Base-by-base conservation (phyloP, 768 basidiomycete genomes). In the Amanita muscaria region DNA sequence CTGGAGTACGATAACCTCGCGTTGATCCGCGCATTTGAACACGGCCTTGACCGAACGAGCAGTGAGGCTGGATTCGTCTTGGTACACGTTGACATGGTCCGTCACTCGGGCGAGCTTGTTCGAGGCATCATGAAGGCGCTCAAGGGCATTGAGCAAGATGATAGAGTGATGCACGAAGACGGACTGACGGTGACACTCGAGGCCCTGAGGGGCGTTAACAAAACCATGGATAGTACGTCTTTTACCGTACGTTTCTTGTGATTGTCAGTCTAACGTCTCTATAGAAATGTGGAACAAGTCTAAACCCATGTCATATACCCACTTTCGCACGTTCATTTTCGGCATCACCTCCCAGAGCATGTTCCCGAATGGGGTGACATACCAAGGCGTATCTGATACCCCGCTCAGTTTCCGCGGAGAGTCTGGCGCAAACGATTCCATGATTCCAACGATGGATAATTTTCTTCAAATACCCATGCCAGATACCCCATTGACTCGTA, bases 251-350 rank as follows among this genome's bases (percentile, higher is more conserved):
- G 10, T 15, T 32, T 33, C 14, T 9, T 9, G 15, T 14, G 27
- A 42, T 22, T n/a, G 8, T 6, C 14, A 19, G 22, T 19, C 30
- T 24, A 14, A 42, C 18, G 18, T 10, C 18, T n/a, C 4, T 14
- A 3, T 21, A 42, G 41, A 19, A 0, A 63, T 63, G 61, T 60
- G 59, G 59, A 49, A 46, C 3, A 55, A 57, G 38, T 53, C 51
- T 31, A 59, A 56, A n/a, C 58, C 57, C 52, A 58, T 18, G 5
- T 33, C 41, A 18, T 64, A 64, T 47, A 53, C 55, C n/a, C 59
- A 57, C 4, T 62, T 64, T 50, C 53, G 62, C 38, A 59, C 58
- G 22, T 64, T 64, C 42, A 64, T 64, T 22, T 62, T 64, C 40
- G 62, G 62, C 29, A 61, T 56, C 22, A 55, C 61, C 3, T 54